Evolutionary conservation across 2,329 filamentous ascomycete species (phyloP), one percentile per base, ranked within the genome.

Genomic region (Phaeophleospora eucalypticola): DNA sequence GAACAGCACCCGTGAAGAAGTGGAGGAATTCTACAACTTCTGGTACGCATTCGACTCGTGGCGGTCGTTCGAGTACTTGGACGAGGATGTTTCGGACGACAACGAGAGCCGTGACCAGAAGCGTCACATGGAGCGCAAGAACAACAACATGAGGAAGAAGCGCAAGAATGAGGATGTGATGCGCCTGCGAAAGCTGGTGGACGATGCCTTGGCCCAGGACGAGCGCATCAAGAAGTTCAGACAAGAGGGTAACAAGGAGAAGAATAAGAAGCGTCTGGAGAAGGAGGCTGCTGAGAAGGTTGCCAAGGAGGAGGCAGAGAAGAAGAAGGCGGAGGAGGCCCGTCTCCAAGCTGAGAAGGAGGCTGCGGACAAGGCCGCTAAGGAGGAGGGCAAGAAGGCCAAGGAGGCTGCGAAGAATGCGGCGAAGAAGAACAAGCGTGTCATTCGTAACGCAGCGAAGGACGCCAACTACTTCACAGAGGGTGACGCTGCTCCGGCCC

Each of bases 41-140:
- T 98, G 87, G 85, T 98, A 97, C 79, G 94, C 91, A 79, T 95
- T 98, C 63, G 93, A 98, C 79, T 93, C 86, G 70, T 98, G 93
- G 93, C 81, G 93, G 52, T 84, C 87, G 2, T 98, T 98, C 64
- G 93, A 98, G 75, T 98, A 98, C 72, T 86, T 95, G 49, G 93
- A 98, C 66, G 93, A 98, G 77, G 93, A 98, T 67, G 91, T 98
- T 21, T 93, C 93, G 34, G 93, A 98, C 65, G 93, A 98, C 77
- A 95, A 93, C 70, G 93, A 97, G 76, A 95, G 90, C 77, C 90
- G 93, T 69, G 91, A 97, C 74, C 93, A 98, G 78, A 97, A 96
- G 79, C 88, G 93, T 48, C 91, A 98, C 72, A 84, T 93, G 61
- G 93, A 98, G 78, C 86, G 90, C 69, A 98, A 98, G 85, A 98